These are phyloP conservation scores for Paspalum notatum DNA, from an alignment of 176 grass and related monocot genomes.

Conservation along the genomic window DNA sequence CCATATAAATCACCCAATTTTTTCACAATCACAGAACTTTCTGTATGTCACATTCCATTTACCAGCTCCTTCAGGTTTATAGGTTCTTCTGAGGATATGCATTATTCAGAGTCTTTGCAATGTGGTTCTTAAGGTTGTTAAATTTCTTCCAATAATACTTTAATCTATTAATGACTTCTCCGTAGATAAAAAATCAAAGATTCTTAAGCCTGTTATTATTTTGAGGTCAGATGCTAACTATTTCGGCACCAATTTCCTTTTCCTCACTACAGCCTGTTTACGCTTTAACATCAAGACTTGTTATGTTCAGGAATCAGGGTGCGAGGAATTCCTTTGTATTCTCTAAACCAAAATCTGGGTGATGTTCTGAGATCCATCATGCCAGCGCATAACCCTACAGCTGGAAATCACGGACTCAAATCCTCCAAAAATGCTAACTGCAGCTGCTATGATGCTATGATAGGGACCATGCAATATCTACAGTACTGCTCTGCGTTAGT, in stretches of 20 bases:
- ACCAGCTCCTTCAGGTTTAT: not conserved
- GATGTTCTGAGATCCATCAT: slow-evolving; percentile 12
- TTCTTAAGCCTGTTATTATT: not conserved
- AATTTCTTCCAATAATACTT: not conserved
- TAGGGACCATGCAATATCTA: not conserved
- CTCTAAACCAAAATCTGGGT: not conserved
- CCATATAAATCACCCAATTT: not conserved
- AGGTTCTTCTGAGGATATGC: not conserved
- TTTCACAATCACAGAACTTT: not conserved
- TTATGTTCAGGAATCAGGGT: slow-evolving; percentile 33
- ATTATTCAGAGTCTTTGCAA: not conserved
- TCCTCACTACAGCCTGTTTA: not conserved
- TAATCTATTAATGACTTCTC: not conserved
- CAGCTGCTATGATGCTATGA: not conserved
- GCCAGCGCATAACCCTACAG: not conserved
- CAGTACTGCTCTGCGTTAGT: slow-evolving; percentile 28
- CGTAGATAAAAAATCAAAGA: not conserved
- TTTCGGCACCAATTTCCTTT: not conserved
- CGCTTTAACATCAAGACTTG: not conserved
- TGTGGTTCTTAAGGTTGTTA: not conserved
- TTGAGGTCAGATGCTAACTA: not conserved
- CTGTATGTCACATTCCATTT: not conserved
- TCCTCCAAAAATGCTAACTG: slow-evolving; percentile 15
- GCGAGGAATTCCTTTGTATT: not conserved
- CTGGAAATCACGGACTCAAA: not conserved